Evolutionary conservation across 192 early-diverging fungal species (phyloP), one percentile per base, ranked within the genome.

Genomic region (Chytriomyces sp.): DNA sequence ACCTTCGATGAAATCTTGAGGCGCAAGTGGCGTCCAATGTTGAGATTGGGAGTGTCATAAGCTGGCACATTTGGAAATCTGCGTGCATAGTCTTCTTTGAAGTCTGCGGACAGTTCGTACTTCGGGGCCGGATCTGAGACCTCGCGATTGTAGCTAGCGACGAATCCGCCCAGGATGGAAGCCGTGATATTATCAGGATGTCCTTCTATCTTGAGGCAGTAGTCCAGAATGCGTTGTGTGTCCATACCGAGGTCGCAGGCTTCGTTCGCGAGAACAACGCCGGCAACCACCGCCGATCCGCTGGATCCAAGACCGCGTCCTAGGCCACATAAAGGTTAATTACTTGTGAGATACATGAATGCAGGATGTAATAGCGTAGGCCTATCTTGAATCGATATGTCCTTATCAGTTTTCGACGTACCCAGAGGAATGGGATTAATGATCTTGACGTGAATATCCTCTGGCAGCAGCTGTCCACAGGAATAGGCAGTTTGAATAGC

Each of bases 101-200:
- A 56, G 44, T 81, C 81, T 59, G 72, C 79, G 31, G 61, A 8
- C n/a, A 54, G 38, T 5, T 59, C 6, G 30, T 56, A 22, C 8
- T 33, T 8, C 22, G 65, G 65, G 1, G 65, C 22, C 32, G 44
- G 39, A 38, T 65, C 64, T 2, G 69, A 33, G 40, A 61, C 36
- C 49, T 91, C 87, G 4, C 86, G 72, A 73, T 93, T 72, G 76
- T 96, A 98, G 61, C 90, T 90, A 28, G 93, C 92, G 7, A 96
- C 89, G 80, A 98, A 97, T 12, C 96, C 96, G 63, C 98, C 98
- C 36, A 97, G 86, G 28, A 99, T 80, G 17, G 94, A 92, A 5
- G 96, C 94, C 0, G 96, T 90, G 1, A 97, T 93, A 79, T 99
- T 99, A 66, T 99, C 98, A 1, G 98, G 98, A 73, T 99, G 98